Conservation (phyloP, 768 basidiomycete genomes). For the Myochromella boudieri region DNA sequence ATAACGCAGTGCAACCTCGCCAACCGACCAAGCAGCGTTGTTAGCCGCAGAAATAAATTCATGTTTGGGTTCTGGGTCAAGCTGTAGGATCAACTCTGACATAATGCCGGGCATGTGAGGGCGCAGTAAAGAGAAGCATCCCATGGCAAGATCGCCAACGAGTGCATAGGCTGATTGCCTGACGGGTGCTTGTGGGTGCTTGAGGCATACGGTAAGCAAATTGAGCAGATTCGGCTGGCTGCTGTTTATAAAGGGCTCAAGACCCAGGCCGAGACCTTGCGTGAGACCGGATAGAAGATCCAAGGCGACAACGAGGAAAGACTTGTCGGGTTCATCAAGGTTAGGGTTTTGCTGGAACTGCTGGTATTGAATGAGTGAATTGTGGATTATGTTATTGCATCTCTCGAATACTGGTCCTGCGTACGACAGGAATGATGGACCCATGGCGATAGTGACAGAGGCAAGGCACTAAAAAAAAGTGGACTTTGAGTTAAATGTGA, state of each 20-base stretch:
- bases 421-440: conserved; percentile 83
- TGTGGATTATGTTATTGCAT: conserved; percentile 83
- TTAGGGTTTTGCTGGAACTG: conserved; percentile 87
- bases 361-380: conserved; percentile 81
- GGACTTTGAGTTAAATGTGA: background rate
- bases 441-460: conserved; percentile 96
- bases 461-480: conserved; percentile 94
- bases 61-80: conserved; percentile 89
- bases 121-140: conserved; percentile 84
- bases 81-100: conserved; percentile 84
- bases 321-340: conserved; percentile 92
- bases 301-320: conserved; percentile 97
- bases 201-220: conserved; percentile 84
- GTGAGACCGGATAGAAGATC: conserved; percentile 95
- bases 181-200: conserved; percentile 94
- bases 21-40: conserved; percentile 99
- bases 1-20: conserved; percentile 93
- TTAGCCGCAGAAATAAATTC: conserved; percentile 98
- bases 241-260: conserved; percentile 70
- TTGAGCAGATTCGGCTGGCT: conserved; percentile 78
- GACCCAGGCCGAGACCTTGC: conserved; percentile 82
- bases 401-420: conserved; percentile 91
- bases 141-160: conserved; percentile 96
- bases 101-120: conserved; percentile 88
- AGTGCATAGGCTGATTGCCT: conserved; percentile 98